Conservation (phyloP, 768 basidiomycete genomes). For the Austroboletus festivus region DNA sequence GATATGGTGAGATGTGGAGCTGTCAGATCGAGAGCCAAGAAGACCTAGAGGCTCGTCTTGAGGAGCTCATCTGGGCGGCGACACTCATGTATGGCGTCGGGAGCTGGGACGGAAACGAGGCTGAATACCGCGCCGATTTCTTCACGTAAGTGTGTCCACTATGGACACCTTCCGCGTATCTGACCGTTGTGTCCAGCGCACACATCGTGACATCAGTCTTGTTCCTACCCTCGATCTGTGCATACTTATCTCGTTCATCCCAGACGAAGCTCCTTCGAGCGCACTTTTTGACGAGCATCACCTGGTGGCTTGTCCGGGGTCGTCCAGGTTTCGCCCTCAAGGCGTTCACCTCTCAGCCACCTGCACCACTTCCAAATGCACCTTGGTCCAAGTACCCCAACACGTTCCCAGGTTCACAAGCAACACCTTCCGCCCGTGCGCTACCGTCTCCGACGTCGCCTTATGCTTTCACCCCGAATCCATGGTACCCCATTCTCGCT, state of each 20-base stretch:
- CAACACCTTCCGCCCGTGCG: constrained; percentile 20
- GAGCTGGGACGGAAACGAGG: constrained; percentile 41
- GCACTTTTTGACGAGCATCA: constrained; percentile 51
- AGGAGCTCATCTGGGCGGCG: constrained; percentile 60
- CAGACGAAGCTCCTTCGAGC: constrained; percentile 53
- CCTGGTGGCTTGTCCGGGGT: constrained; percentile 57
- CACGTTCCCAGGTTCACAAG: constrained; percentile 19
- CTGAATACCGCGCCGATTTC: constrained; percentile 60
- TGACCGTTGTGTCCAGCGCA: constrained; percentile 41
- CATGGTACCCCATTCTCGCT: constrained; percentile 58
- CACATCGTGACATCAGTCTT: constrained; percentile 68
- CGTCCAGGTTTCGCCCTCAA: constrained; percentile 47
- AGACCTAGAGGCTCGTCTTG: constrained; percentile 49
- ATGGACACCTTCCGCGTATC: not conserved
- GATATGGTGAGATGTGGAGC: constrained; percentile 48
- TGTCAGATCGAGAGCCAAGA: constrained; percentile 35
- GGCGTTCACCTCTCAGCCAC: constrained; percentile 43
- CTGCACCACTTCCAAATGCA: constrained; percentile 17
- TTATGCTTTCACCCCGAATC: constrained; percentile 43
- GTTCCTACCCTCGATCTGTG: constrained; percentile 53
- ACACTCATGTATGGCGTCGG: constrained; percentile 58
- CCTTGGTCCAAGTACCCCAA: constrained; percentile 22
- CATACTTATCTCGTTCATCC: constrained; percentile 53
- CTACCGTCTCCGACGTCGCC: constrained; percentile 35
- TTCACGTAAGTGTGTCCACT: constrained; percentile 47